phyloP scores from a whole-genome alignment of 495 filamentous ascomycete species.

The Penicillium soppii region DNA sequence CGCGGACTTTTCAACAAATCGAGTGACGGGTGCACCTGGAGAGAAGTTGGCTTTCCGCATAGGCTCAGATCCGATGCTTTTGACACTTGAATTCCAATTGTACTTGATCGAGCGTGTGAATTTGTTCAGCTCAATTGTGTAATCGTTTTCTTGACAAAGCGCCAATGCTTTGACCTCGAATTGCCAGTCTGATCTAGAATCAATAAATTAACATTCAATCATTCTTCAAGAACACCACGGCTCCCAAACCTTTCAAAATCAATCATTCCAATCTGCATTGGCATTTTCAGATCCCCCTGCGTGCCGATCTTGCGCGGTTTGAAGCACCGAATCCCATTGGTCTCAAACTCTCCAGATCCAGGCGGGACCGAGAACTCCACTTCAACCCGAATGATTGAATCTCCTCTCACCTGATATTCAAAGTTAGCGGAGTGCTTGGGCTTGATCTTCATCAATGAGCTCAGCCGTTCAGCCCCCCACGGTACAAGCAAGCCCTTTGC shows the following conservation, averaged over 20 bases:
- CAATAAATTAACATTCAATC: neutral
- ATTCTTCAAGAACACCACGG: neutral
- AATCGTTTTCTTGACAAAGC: constrained; percentile 20
- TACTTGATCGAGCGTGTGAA: constrained; percentile 29
- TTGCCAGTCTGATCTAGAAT: constrained; percentile 41
- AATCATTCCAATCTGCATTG: constrained; percentile 35
- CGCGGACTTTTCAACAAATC: constrained; percentile 50
- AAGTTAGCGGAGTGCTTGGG: constrained; percentile 42
- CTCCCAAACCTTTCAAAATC: constrained; percentile 33
- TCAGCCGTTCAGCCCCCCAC: constrained; percentile 35
- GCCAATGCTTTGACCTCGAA: constrained; percentile 37
- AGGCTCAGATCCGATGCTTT: constrained; percentile 22
- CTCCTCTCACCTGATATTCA: constrained; percentile 33
- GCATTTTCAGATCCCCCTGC: constrained; percentile 15
- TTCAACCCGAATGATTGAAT: constrained; percentile 36
- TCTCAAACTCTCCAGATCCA: constrained; percentile 28
- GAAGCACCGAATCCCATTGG: constrained; percentile 35
- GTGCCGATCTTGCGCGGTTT: constrained; percentile 21
- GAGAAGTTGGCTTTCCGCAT: constrained; percentile 27
- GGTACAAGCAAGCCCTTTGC: constrained; percentile 48
- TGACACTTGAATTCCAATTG: constrained; percentile 3
- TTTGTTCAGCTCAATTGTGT: constrained; percentile 23
- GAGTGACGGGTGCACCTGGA: constrained; percentile 17
- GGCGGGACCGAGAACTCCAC: constrained; percentile 28
- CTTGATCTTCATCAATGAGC: constrained; percentile 21